Evolutionary conservation across 306 rosid genomes (phyloP).

Genomic region (Mimosa bimucronata): DNA sequence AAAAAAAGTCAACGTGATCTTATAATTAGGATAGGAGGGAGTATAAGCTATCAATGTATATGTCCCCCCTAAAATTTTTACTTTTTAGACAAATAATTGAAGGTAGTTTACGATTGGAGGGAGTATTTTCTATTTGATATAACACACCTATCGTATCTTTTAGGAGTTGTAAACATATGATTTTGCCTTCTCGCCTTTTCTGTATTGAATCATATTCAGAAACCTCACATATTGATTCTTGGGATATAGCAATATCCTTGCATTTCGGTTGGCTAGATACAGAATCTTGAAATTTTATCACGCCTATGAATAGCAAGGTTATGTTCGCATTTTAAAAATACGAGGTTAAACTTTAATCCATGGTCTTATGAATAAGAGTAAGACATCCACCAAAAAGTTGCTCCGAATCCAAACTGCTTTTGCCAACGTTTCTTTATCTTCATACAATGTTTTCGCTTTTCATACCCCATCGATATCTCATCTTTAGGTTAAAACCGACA

Average conservation of each 20-base stretch:
- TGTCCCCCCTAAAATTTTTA: too few relatives aligned
- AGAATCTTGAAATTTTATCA: neutral
- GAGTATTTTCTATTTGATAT: too few relatives aligned
- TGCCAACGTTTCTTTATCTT: neutral
- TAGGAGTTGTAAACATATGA: neutral
- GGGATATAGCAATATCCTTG: neutral
- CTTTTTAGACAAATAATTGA: too few relatives aligned
- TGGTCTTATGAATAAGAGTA: neutral
- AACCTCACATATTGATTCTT: neutral
- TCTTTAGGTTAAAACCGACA: neutral
- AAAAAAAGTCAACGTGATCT: too few relatives aligned
- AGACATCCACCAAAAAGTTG: neutral
- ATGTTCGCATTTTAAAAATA: neutral
- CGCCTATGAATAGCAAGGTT: neutral
- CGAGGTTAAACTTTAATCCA: neutral
- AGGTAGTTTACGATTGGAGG: too few relatives aligned
- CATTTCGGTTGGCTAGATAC: neutral
- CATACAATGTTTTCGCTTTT: slow-evolving; percentile 7
- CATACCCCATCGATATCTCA: neutral
- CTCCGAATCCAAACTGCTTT: neutral
- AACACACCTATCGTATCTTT: neutral
- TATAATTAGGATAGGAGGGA: too few relatives aligned
- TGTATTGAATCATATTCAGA: neutral
- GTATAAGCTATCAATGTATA: too few relatives aligned
- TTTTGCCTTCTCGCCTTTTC: neutral